phyloP scores from a whole-genome alignment of 768 basidiomycete genomes.

The Tricholoma sp. region DNA sequence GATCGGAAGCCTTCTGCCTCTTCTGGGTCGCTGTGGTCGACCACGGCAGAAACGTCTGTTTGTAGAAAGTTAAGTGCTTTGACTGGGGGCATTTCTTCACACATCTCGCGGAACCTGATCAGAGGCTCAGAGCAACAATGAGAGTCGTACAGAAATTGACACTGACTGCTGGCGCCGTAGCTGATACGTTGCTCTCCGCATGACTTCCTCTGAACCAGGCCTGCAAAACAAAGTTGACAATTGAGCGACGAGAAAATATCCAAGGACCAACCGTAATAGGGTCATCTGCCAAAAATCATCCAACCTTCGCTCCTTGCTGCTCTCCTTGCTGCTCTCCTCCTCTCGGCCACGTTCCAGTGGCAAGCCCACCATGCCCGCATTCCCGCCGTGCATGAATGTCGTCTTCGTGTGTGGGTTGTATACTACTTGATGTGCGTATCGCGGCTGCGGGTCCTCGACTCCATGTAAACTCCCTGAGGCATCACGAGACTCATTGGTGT shows the following conservation, averaged over 20 bases:
- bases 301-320: conserved; percentile 42
- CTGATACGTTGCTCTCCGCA: conserved; percentile 57
- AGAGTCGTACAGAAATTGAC: neutral
- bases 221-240: conserved; percentile 28
- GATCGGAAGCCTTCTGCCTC: conserved; percentile 62
- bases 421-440: conserved; percentile 78
- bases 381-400: conserved; percentile 75
- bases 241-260: neutral
- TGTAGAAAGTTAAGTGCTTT: conserved; percentile 71
- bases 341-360: conserved; percentile 18
- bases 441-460: conserved; percentile 45
- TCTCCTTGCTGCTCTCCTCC: conserved; percentile 29
- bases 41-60: conserved; percentile 62
- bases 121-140: neutral
- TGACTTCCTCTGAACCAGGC: conserved; percentile 55
- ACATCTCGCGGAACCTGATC: conserved; percentile 77
- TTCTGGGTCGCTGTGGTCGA: conserved; percentile 59
- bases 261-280: conserved; percentile 48
- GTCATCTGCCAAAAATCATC: conserved; percentile 80
- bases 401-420: conserved; percentile 55
- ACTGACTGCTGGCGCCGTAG: conserved; percentile 72
- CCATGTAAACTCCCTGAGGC: neutral
- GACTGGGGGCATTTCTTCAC: conserved; percentile 53
- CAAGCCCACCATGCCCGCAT: conserved; percentile 39
- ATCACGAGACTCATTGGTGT: neutral